Base-by-base conservation (phyloP, 2,329 filamentous ascomycete species). In the Pseudogymnoascus sp. region DNA sequence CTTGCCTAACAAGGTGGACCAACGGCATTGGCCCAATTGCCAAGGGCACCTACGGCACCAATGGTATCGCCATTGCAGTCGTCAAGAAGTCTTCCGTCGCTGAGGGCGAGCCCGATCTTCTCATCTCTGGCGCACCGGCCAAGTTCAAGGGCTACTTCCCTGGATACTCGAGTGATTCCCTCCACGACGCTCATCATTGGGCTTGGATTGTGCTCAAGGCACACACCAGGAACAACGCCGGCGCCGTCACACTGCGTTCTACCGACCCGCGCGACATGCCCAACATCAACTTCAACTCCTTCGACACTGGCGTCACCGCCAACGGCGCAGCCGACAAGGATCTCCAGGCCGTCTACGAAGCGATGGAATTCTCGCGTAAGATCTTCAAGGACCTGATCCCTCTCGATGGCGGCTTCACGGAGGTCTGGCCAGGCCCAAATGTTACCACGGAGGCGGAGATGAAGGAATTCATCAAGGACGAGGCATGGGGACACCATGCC, bases 261-360 rank as follows among this genome's bases (percentile, higher is more conserved):
- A 75, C 81, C 0, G 81, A 90, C 69, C 87, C 87, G 0, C 81
- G 83, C 1, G 86, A 89, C 62, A 76, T 79, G 8, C 87, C 88
- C 0, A 72, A 81, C 6, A 87, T 90, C 67, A 76, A 76, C 61
- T 88, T 85, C 76, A 82, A 84, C 73, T 86, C 80, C 73, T 86
- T 83, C 74, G 75, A 69, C 31, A 76, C 79, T 21, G 80, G 81
- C 11, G 75, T 39, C 2, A 64, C 65, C 11, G 39, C 63, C 16
- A 16, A 61, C 11, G 59, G 34, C 45, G 65, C 61, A n/a, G 65
- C 60, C 10, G 64, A 59, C 3, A 31, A 60, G 26, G 66, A 67
- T 47, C 47, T 66, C 14, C 47, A 67, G 60, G 62, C 66, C n/a
- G 37, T 62, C 31, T 63, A 64, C 34, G 64, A 67, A 12, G 66